Evolutionary conservation across 106 monocot genomes (phyloP), one percentile per base, ranked within the genome.

Genomic region (Dendrobium catenatum): DNA sequence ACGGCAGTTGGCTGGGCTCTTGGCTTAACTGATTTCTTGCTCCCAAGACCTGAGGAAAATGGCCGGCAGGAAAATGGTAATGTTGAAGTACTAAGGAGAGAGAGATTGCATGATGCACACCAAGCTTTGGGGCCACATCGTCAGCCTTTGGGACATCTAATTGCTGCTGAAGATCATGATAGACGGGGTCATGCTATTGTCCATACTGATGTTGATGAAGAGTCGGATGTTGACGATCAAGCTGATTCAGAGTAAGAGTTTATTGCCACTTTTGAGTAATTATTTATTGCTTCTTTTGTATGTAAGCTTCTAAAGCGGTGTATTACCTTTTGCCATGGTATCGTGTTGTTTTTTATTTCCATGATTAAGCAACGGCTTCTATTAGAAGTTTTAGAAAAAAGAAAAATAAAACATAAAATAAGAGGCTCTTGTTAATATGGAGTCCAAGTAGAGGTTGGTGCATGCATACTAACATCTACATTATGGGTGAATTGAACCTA

Each of bases 1-100:
- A 79, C 78, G 3, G 86, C 84, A 70, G 95, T 93, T 90, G 95
- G 99, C 68, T 99, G 99, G 99, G 95, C 99, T 31, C 93, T 99
- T 87, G 93, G 91, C 13, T 89, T 99, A 76, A 95, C 93, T 82
- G 93, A 91, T 77, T 99, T 91, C 76, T 81, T 99, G 37, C 89
- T 99, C 29, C 95, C 99, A 15, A 82, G 80, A 74, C 86, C 83
- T 18, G 99, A 95, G 49, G 95, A 99, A 72, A 92, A 86, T 87
- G 85, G 64, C 79, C 83, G 79, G 19, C 85, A 82, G 18, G 95
- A 90, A 83, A 93, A 88, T 90, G 86, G 70, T 75, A 91, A 93
- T 88, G 85, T 42, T 8, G 90, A 91, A 72, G 64, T 42, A 75
- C 78, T 70, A 67, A 91, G 93, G 80, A 79, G 43, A 37, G 90